Percentiles rank a stretch among this genome's conserved stretches.
Evolutionary conservation across 805 yeast species (phyloP).

Genomic region (Wickerhamiella siamensis): DNA sequence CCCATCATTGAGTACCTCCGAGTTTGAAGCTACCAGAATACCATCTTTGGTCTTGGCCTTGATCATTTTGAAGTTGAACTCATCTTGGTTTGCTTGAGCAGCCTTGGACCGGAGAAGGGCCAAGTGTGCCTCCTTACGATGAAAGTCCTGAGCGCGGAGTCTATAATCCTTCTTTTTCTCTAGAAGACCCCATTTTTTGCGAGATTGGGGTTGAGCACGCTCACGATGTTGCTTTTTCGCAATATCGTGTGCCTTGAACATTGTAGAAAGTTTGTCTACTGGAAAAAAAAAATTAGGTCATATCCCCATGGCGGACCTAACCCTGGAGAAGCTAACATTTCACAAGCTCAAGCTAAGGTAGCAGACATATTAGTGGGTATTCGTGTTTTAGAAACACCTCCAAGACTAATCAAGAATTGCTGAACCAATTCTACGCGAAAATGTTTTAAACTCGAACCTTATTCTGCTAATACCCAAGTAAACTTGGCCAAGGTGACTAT

Average conservation of each 20-base stretch:
- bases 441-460: too few species aligned
- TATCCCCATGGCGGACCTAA: too few species aligned
- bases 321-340: too few species aligned
- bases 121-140: constrained; percentile 42
- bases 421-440: too few species aligned
- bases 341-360: too few species aligned
- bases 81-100: constrained; percentile 73
- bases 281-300: not conserved
- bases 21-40: constrained; percentile 37
- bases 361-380: too few species aligned
- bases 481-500: too few species aligned
- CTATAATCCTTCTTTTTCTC: constrained; percentile 85
- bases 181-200: constrained; percentile 66
- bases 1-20: constrained; percentile 41
- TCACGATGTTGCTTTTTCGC: constrained; percentile 96
- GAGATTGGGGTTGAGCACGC: constrained; percentile 68
- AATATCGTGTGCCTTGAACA: constrained; percentile 45
- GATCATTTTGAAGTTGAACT: constrained; percentile 90
- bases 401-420: too few species aligned
- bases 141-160: constrained; percentile 51
- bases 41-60: constrained; percentile 58
- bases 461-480: too few species aligned
- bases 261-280: not conserved
- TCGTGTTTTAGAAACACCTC: too few species aligned
- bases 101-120: constrained; percentile 65